Evolutionary conservation across 208 protist genomes (phyloP), one percentile per base, ranked within the genome.

Genomic region (Trypanosoma conorhini): DNA sequence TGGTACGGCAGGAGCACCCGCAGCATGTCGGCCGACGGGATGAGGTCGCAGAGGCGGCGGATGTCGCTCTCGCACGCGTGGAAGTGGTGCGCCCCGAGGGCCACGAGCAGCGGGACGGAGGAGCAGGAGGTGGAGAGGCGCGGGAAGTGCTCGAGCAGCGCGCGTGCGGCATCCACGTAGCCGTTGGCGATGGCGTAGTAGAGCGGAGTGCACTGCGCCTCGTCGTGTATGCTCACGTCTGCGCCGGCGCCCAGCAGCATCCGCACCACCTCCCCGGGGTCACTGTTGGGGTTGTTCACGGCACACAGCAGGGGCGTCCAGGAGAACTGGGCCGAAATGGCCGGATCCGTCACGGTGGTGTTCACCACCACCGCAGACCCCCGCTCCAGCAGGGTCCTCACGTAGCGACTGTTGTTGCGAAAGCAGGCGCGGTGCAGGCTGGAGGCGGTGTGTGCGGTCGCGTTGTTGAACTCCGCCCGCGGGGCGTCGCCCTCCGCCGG

Each of bases 111-210:
- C 30, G 91, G 83, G 17, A 85, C 65, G 10, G 91, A 91, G 40
- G 61, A 80, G 26, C 72, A 57, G 5, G 91, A 93, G 0, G 86
- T 80, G 22, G 31, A 63, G 52, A 96, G 72, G 0, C 66, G 74
- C 5, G 91, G 86, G 44, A 57, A 82, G 79, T 86, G 78, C 69
- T 75, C 51, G 21, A 96, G 76, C 62, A 96, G 77, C 56, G 77
- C 62, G 40, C 59, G 66, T 17, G 80, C 73, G 33, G 91, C 81
- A 26, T 77, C 77, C 0, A 85, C 76, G 74, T 94, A 96, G 62
- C 87, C 83, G 74, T 96, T 96, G n/a, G 83, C 86, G 59, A 96
- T 92, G 75, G 91, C 88, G 65, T 96, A 96, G 77, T 94, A 96
- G 10, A 96, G 68, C 33, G 87, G 83, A 1, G 87, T 94, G 79